phyloP scores from a whole-genome alignment of 1,284 basidiomycete genomes.

The Cryptococcus sp. region DNA sequence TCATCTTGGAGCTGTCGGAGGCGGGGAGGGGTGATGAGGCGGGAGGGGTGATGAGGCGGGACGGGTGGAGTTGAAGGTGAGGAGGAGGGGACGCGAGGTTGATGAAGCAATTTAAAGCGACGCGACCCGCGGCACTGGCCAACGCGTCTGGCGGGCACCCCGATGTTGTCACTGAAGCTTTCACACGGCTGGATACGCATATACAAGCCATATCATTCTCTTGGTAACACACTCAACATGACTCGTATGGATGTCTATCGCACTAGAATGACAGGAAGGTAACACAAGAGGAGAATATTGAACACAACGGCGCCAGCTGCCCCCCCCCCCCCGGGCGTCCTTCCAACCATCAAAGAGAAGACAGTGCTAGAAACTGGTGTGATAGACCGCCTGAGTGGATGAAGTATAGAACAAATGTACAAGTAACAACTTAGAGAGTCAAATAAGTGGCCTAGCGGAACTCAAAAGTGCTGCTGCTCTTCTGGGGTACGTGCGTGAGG shows the following conservation, averaged over 20 bases:
- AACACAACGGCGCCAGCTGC: neutral
- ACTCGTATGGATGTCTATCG: too few species aligned
- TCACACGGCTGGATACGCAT: neutral
- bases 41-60: slow-evolving; percentile 12
- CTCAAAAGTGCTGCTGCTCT: slow-evolving; percentile 45
- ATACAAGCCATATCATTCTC: too few species aligned
- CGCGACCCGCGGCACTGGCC: too few species aligned
- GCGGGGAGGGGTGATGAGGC: too few species aligned
- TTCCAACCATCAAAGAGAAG: too few species aligned
- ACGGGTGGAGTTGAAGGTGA: slow-evolving; percentile 7
- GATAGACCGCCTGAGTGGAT: too few species aligned
- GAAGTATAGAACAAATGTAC: neutral
- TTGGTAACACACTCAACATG: too few species aligned
- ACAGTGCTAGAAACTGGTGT: too few species aligned
- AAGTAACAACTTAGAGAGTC: neutral
- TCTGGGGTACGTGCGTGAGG: slow-evolving; percentile 49
- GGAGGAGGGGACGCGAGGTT: neutral
- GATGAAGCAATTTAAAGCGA: neutral
- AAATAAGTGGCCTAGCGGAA: slow-evolving; percentile 41
- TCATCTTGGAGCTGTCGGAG: too few species aligned
- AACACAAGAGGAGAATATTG: neutral
- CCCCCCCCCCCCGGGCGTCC: neutral
- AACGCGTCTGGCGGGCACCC: too few species aligned
- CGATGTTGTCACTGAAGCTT: too few species aligned
- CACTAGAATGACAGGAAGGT: neutral